Conservation (phyloP, 2,329 filamentous ascomycete genomes). For the Orbilia javanica region DNA sequence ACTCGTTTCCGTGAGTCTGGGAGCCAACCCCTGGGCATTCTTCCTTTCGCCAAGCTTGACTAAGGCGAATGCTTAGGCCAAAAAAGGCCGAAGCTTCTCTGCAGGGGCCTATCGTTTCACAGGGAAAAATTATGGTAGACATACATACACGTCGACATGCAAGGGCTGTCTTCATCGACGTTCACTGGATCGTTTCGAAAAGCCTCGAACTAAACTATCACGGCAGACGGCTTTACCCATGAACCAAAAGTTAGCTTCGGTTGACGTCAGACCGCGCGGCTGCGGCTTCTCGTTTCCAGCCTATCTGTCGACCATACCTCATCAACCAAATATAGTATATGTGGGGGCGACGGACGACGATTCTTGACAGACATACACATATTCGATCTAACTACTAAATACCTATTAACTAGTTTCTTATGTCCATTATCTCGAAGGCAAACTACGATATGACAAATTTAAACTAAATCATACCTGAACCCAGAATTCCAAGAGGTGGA, state of each 20-base stretch:
- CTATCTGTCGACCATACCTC: conserved; percentile 14
- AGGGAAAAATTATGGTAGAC: background rate
- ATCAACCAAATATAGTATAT: conserved; percentile 4
- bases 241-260: background rate
- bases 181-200: background rate
- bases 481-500: background rate
- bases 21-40: conserved; percentile 24
- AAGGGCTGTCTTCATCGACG: background rate
- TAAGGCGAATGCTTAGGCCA: background rate
- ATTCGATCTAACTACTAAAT: background rate
- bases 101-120: conserved; percentile 19
- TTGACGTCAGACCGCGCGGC: conserved; percentile 36
- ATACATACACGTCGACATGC: background rate
- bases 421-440: background rate
- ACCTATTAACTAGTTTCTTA: too few species aligned
- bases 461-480: background rate
- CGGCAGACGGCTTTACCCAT: background rate
- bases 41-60: background rate
- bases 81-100: conserved; percentile 3
- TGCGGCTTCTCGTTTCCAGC: conserved; percentile 26
- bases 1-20: conserved; percentile 41
- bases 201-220: conserved; percentile 25
- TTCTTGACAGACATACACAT: background rate
- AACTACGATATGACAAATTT: background rate
- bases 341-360: background rate